Conservation (phyloP, 2,329 filamentous ascomycete genomes). For the Aspergillus awamori region DNA sequence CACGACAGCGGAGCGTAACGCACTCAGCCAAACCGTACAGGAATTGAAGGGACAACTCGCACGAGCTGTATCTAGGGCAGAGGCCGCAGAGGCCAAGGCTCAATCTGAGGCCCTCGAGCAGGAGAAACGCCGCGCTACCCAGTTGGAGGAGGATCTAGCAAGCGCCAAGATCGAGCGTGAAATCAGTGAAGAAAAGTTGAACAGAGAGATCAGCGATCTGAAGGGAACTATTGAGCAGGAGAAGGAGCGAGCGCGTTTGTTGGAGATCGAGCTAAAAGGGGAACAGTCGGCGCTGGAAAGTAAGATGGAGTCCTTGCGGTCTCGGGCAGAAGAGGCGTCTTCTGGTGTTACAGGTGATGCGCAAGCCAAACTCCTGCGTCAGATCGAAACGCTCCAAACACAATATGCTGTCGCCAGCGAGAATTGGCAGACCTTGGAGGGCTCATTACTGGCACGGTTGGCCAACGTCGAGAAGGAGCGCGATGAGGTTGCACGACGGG, state of each 20-base stretch:
- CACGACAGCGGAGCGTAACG: slow-evolving; percentile 64
- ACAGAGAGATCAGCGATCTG: slow-evolving; percentile 69
- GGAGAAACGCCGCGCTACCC: slow-evolving; percentile 60
- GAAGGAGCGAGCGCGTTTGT: slow-evolving; percentile 66
- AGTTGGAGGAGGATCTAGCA: slow-evolving; percentile 66
- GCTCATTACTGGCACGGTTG: slow-evolving; percentile 76
- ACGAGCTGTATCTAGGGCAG: slow-evolving; percentile 67
- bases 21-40: slow-evolving; percentile 66
- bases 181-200: slow-evolving; percentile 70
- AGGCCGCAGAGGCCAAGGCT: slow-evolving; percentile 66
- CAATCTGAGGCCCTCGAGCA: slow-evolving; percentile 69
- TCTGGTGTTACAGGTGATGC: slow-evolving; percentile 79
- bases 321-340: slow-evolving; percentile 83
- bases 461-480: slow-evolving; percentile 83
- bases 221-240: slow-evolving; percentile 73
- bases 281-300: slow-evolving; percentile 79
- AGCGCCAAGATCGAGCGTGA: slow-evolving; percentile 74
- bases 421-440: slow-evolving; percentile 97
- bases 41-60: slow-evolving; percentile 72
- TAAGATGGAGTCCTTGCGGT: slow-evolving; percentile 84
- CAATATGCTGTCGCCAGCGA: slow-evolving; percentile 93
- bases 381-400: slow-evolving; percentile 92
- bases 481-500: slow-evolving; percentile 79
- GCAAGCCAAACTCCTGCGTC: slow-evolving; percentile 85
- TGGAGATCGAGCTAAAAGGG: slow-evolving; percentile 77